Evolutionary conservation across 176 grass and related monocot genomes (phyloP).

Genomic region (Avena eriantha): DNA sequence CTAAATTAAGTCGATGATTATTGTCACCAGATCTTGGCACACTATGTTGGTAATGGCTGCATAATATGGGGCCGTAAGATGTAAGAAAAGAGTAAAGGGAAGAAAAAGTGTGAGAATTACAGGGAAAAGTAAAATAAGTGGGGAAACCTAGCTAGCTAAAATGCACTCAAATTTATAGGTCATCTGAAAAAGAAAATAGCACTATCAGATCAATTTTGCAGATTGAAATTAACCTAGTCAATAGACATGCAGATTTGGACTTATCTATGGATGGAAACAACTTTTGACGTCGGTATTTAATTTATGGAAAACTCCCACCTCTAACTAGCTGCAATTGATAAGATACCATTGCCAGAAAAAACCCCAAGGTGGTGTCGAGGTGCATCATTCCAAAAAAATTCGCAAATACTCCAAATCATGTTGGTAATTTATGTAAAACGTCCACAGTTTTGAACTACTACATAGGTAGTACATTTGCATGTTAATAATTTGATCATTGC

Average conservation of each 20-base stretch:
- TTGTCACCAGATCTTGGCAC: constrained; percentile 4
- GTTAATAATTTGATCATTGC: no score
- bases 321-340: background rate
- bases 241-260: background rate
- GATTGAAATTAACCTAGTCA: background rate
- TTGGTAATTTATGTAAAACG: background rate
- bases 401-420: background rate
- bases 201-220: background rate
- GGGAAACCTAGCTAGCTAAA: constrained; percentile 28
- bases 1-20: background rate
- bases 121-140: constrained; percentile 2
- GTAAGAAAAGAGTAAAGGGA: background rate
- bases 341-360: background rate
- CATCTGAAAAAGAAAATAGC: constrained; percentile 23
- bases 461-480: no score
- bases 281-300: background rate
- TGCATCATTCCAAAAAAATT: background rate
- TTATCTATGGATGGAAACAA: background rate
- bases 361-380: background rate
- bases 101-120: background rate
- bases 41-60: constrained; percentile 20
- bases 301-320: background rate
- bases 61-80: background rate
- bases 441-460: background rate
- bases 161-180: constrained; percentile 18